These are phyloP conservation scores for Vickermania ingenoplastis DNA, from an alignment of 208 protist species.

Conservation along the genomic window DNA sequence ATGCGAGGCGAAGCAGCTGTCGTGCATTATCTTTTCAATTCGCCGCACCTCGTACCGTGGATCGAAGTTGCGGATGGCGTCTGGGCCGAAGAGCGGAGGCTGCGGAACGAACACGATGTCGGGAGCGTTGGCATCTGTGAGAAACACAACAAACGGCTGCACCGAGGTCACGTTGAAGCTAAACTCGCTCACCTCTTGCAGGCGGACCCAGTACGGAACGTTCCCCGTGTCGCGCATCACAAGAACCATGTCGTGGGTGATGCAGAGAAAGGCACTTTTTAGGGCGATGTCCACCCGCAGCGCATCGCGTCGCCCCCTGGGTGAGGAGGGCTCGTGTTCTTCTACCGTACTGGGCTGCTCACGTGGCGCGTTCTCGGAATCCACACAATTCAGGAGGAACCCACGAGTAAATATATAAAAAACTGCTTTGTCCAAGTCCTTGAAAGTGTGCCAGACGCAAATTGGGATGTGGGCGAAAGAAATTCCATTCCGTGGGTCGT, in stretches of 20 bases:
- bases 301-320: neutral
- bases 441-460: conserved; percentile 6
- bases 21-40: conserved; percentile 27
- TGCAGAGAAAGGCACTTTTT: conserved; percentile 38
- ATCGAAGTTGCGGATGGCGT: conserved; percentile 28
- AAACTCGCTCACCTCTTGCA: conserved; percentile 41
- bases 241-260: conserved; percentile 59
- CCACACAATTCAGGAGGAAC: conserved; percentile 3
- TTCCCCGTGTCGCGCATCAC: conserved; percentile 41
- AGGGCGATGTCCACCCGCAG: conserved; percentile 5
- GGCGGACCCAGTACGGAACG: conserved; percentile 47
- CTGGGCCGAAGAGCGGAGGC: conserved; percentile 32
- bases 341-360: neutral
- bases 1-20: conserved; percentile 44
- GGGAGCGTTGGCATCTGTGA: conserved; percentile 34
- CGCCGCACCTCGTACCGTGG: conserved; percentile 21
- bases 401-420: conserved; percentile 14
- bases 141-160: conserved; percentile 37
- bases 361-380: neutral
- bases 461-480: conserved; percentile 12
- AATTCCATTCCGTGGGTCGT: conserved; percentile 17
- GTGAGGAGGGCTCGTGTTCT: neutral
- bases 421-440: conserved; percentile 4
- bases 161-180: conserved; percentile 27
- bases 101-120: conserved; percentile 58